These are phyloP conservation scores for Neopestalotiopsis sp. DNA, from an alignment of 2,329 filamentous ascomycete genomes.

Conservation along the genomic window DNA sequence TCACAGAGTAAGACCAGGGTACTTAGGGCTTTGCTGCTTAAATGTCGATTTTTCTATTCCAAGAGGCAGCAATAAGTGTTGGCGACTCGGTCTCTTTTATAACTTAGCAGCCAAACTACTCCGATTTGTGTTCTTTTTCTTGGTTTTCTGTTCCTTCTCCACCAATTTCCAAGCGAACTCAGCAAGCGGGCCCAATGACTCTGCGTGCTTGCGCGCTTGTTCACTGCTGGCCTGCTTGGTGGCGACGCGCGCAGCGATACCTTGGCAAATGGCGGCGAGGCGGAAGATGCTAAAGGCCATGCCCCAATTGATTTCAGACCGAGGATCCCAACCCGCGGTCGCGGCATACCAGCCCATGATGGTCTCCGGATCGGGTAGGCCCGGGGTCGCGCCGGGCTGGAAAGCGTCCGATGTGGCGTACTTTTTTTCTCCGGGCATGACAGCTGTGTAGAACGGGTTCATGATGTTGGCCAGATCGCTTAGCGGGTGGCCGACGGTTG, in stretches of 20 bases:
- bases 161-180: slow-evolving; percentile 80
- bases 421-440: slow-evolving; percentile 32
- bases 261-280: slow-evolving; percentile 72
- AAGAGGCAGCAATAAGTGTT: no score
- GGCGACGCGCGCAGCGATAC: slow-evolving; percentile 89
- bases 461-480: slow-evolving; percentile 87
- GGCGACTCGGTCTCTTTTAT: background rate
- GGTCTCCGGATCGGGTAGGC: slow-evolving; percentile 53
- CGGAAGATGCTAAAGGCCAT: slow-evolving; percentile 67
- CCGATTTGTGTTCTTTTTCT: slow-evolving; percentile 12
- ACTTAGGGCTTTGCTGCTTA: no score
- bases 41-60: no score
- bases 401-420: slow-evolving; percentile 51
- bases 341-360: slow-evolving; percentile 70
- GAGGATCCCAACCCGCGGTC: slow-evolving; percentile 69
- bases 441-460: slow-evolving; percentile 51
- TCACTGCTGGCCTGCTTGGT: slow-evolving; percentile 87
- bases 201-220: slow-evolving; percentile 75
- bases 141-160: slow-evolving; percentile 36
- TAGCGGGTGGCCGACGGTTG: slow-evolving; percentile 93
- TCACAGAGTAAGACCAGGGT: no score
- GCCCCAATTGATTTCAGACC: slow-evolving; percentile 63
- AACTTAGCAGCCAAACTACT: slow-evolving; percentile 6
- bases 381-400: slow-evolving; percentile 65
- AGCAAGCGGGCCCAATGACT: slow-evolving; percentile 73